Evolutionary conservation across 2,329 filamentous ascomycete genomes (phyloP).

Genomic region (Xylaria sp.): DNA sequence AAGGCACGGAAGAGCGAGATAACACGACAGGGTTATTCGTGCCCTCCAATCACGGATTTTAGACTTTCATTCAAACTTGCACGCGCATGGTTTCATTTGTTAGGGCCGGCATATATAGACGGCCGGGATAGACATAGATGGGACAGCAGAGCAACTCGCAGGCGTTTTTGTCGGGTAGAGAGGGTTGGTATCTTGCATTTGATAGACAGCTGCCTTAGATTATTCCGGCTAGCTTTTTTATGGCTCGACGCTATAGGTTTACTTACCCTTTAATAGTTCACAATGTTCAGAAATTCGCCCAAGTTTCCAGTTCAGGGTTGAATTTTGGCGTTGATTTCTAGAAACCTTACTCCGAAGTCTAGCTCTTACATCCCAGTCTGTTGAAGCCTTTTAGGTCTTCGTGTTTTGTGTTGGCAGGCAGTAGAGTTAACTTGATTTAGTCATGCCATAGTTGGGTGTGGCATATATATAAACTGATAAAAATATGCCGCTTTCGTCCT

Average conservation of each 20-base stretch:
- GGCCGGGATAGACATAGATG: conserved; percentile 2
- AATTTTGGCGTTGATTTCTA: background rate
- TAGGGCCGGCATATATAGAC: conserved; percentile 6
- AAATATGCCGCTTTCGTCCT: background rate
- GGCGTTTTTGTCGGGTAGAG: conserved; percentile 15
- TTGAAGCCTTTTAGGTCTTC: background rate
- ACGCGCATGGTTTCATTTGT: conserved; percentile 24
- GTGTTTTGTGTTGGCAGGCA: no score
- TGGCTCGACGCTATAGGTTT: background rate
- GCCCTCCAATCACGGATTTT: background rate
- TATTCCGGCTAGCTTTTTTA: conserved; percentile 4
- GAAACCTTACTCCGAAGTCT: background rate
- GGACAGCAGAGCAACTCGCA: conserved; percentile 1
- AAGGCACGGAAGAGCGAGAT: background rate
- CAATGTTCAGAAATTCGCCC: background rate
- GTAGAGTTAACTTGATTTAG: no score
- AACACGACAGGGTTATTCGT: background rate
- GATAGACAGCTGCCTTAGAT: conserved; percentile 9
- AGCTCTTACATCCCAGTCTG: background rate
- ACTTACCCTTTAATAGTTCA: background rate
- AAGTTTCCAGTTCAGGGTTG: no score
- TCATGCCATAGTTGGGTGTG: background rate
- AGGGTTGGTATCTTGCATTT: conserved; percentile 5
- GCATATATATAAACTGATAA: background rate
- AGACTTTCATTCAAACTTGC: background rate